Evolutionary conservation across 2,329 filamentous ascomycete genomes (phyloP).

Genomic region (Alternaria sp.): DNA sequence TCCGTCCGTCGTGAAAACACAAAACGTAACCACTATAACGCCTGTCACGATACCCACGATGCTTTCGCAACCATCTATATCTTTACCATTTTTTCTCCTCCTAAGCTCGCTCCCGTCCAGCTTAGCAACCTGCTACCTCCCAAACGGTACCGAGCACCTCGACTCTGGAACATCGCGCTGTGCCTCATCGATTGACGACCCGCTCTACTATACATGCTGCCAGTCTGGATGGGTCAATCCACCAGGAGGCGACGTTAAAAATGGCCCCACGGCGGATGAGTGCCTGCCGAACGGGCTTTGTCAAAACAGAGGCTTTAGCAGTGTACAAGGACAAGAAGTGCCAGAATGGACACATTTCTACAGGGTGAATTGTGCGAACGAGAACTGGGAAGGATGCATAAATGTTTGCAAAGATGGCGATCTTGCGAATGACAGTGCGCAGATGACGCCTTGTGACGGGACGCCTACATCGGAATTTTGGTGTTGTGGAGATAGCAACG

Average conservation of each 20-base stretch:
- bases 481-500: slow-evolving; percentile 18
- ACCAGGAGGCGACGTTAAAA: slow-evolving; percentile 10
- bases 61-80: background rate
- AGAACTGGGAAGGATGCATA: slow-evolving; percentile 16
- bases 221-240: slow-evolving; percentile 10
- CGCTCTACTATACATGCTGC: slow-evolving; percentile 20
- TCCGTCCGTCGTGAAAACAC: background rate
- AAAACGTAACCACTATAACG: background rate
- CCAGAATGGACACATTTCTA: slow-evolving; percentile 15
- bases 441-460: slow-evolving; percentile 24
- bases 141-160: slow-evolving; percentile 9
- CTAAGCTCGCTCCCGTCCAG: background rate
- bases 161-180: slow-evolving; percentile 7
- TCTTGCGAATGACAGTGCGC: background rate
- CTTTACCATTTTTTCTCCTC: background rate
- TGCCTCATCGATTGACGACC: slow-evolving; percentile 2
- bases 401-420: slow-evolving; percentile 18
- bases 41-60: background rate
- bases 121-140: slow-evolving; percentile 8
- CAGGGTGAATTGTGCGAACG: slow-evolving; percentile 16
- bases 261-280: slow-evolving; percentile 17
- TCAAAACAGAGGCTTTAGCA: slow-evolving; percentile 14
- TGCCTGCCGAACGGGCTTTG: slow-evolving; percentile 27
- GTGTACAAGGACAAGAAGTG: background rate
- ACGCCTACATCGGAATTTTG: slow-evolving; percentile 14